Evolutionary conservation across 1,284 basidiomycete genomes (phyloP), one percentile per base, ranked within the genome.

Genomic region (Pyrrhoderma lamaoense): DNA sequence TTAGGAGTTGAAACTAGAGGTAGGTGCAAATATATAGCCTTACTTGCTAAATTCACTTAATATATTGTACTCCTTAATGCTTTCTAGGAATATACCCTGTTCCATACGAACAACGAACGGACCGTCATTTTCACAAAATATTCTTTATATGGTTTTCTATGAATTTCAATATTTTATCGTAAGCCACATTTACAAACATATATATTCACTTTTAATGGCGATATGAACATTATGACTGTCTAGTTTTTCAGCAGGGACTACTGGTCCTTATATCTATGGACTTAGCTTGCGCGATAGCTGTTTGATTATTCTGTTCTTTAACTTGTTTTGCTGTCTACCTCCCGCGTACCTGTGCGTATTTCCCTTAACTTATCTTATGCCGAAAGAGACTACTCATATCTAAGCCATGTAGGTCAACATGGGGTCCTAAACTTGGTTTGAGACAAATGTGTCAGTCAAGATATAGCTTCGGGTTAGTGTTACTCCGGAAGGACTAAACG

Each of bases 381-480:
- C 14, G 21, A 5, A 40, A 7, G 7, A 22, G 38, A 18, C n/a
- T 40, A 7, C n/a, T 22, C 5, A 18, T 14, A 14, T 5, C 14
- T 7, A 40, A 5, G 38, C 13, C 42, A 25, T 3, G n/a, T 48
- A 89, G 86, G 47, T 74, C 82, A 11, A 89, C 85, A 37, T 92
- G 88, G 79, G 91, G 92, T n/a, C 85, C 89, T 0, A 84, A 82
- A 63, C 71, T 87, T 0, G 92, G 91, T 8, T 77, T 93, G 70
- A 76, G 91, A n/a, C 90, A 93, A 60, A 91, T 93, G 86, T 80
- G 89, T 18, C 78, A 82, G 54, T 82, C 90, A 4, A 72, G 86
- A 21, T 88, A 84, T 65, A 82, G 79, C 35, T 89, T 91, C 62
- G 89, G 88, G 79, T 85, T 40, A 36, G 76, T 64, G 16, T 3